These are phyloP conservation scores for Geosmithia flava DNA, from an alignment of 2,329 filamentous ascomycete genomes.

Conservation along the genomic window DNA sequence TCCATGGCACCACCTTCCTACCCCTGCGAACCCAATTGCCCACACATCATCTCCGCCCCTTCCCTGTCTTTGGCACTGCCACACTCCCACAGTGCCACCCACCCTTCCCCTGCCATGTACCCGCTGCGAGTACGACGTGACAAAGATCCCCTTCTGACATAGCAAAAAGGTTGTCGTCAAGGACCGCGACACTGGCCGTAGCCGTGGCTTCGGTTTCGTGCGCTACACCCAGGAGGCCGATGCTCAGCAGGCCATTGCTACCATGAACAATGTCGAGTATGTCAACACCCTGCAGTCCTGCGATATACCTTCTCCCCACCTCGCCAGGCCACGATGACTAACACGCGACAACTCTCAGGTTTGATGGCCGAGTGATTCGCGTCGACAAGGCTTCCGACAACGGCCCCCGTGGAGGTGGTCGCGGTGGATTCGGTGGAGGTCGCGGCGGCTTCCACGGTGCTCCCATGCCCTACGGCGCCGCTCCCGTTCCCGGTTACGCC, in stretches of 20 bases:
- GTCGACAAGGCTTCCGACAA: constrained; percentile 92
- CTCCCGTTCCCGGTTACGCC: constrained; percentile 21
- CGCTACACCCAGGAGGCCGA: constrained; percentile 69
- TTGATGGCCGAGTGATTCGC: constrained; percentile 87
- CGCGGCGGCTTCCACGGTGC: constrained; percentile 23
- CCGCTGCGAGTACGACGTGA: not conserved
- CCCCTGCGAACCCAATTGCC: not conserved
- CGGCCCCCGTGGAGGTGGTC: constrained; percentile 45
- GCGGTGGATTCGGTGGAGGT: constrained; percentile 25
- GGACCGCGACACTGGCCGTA: constrained; percentile 91
- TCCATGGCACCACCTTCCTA: not conserved
- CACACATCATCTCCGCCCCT: not conserved
- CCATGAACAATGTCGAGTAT: constrained; percentile 87
- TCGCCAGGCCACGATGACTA: not conserved
- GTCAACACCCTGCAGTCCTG: constrained; percentile 14
- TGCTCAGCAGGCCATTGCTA: constrained; percentile 62
- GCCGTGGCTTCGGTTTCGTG: constrained; percentile 95
- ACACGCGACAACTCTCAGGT: constrained; percentile 38
- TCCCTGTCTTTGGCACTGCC: not conserved
- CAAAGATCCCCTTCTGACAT: constrained; percentile 5
- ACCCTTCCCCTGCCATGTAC: no score
- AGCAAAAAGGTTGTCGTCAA: constrained; percentile 77
- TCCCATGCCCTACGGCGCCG: constrained; percentile 21
- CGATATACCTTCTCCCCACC: not conserved
- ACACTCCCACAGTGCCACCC: not conserved